Percentiles rank a stretch among this genome's conserved stretches.
phyloP scores from a whole-genome alignment of 2,329 filamentous ascomycete species.

The Nannizziopsis arthrosporioides region DNA sequence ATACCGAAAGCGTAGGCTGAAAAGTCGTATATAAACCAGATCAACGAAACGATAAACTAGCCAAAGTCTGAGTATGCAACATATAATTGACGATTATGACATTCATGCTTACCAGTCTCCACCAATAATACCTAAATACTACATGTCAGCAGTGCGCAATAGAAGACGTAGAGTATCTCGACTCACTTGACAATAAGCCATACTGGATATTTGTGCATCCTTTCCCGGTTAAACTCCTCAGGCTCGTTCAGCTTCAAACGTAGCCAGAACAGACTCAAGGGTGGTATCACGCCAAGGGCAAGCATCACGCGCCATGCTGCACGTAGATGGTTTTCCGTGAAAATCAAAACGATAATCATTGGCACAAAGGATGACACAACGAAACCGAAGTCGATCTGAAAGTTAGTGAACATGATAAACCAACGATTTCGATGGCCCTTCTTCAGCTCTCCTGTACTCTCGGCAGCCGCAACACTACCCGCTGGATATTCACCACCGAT shows the following conservation, averaged over 20 bases:
- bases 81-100: not conserved
- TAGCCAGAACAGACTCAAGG: conserved; percentile 56
- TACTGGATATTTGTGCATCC: conserved; percentile 51
- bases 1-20: conserved; percentile 75
- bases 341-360: conserved; percentile 50
- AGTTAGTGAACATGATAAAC: conserved; percentile 85
- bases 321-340: conserved; percentile 51
- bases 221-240: conserved; percentile 60
- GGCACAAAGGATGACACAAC: conserved; percentile 70
- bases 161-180: not conserved
- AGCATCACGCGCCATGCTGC: conserved; percentile 74
- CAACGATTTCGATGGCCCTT: conserved; percentile 71
- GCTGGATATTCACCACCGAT: conserved; percentile 51
- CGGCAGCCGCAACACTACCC: conserved; percentile 71
- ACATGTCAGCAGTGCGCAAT: conserved; percentile 38
- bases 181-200: conserved; percentile 39
- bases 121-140: conserved; percentile 55
- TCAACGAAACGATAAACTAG: conserved; percentile 50
- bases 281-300: conserved; percentile 68
- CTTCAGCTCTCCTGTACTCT: conserved; percentile 73
- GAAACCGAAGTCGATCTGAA: conserved; percentile 76
- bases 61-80: not conserved
- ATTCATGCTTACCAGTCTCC: conserved; percentile 42
- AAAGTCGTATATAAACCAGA: conserved; percentile 88
- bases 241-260: conserved; percentile 66